A percentile compares a stretch with the other conserved stretches of the same genome.
Conservation (phyloP, 2,329 filamentous ascomycete genomes). For the Apiospora malaysiana region DNA sequence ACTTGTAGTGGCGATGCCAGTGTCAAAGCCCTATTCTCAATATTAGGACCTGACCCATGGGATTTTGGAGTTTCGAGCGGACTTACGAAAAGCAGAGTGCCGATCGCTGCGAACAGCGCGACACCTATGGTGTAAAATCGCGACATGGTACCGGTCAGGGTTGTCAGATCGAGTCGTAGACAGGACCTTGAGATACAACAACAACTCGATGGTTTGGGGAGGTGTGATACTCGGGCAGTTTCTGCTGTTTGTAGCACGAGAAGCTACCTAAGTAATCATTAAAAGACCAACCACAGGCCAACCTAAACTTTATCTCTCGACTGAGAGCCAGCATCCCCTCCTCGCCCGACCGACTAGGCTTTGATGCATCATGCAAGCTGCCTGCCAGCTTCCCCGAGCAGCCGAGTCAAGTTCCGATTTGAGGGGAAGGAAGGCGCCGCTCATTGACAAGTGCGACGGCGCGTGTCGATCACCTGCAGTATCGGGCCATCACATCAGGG, state of each 20-base stretch:
- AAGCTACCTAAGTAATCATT: neutral
- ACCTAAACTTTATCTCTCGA: neutral
- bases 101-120: slow-evolving; percentile 62
- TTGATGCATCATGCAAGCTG: too few relatives aligned
- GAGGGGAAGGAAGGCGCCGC: neutral
- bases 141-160: neutral
- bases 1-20: slow-evolving; percentile 65
- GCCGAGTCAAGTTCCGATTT: neutral
- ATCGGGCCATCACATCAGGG: neutral
- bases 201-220: neutral
- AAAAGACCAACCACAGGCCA: neutral
- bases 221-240: neutral
- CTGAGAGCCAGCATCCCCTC: neutral
- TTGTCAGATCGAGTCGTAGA: neutral
- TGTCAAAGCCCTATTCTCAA: slow-evolving; percentile 58
- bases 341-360: neutral
- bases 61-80: neutral
- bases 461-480: neutral
- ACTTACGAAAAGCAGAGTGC: slow-evolving; percentile 63
- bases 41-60: slow-evolving; percentile 9
- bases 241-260: neutral
- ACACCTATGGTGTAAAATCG: slow-evolving; percentile 54
- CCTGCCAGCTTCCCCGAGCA: slow-evolving; percentile 1
- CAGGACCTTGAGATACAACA: neutral
- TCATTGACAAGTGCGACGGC: neutral